Conservation (phyloP, 1,284 basidiomycete genomes). For the Ceratobasidium sp. region DNA sequence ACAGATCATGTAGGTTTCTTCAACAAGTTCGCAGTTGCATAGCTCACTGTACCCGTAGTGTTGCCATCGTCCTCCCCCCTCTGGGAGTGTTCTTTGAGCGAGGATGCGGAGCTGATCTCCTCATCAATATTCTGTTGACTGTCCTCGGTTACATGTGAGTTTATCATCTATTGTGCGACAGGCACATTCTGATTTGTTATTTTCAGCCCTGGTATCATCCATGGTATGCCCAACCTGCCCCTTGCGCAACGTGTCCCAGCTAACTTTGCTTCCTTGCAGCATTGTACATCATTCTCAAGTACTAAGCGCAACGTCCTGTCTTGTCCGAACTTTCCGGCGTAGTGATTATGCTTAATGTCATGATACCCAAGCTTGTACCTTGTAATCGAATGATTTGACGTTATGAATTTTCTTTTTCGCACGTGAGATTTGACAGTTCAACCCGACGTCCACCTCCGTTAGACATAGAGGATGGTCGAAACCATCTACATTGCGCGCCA, state of each 20-base stretch:
- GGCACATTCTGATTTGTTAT: neutral
- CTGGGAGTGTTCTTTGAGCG: constrained; percentile 80
- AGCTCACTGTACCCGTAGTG: constrained; percentile 34
- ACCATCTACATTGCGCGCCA: constrained; percentile 83
- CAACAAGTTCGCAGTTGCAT: neutral
- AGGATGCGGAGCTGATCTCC: constrained; percentile 71
- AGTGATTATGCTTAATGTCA: constrained; percentile 25
- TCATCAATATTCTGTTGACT: constrained; percentile 80
- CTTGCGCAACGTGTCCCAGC: neutral
- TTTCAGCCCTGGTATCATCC: constrained; percentile 37
- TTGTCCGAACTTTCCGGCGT: neutral
- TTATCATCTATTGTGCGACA: neutral
- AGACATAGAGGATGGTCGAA: constrained; percentile 57
- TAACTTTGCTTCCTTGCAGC: constrained; percentile 14
- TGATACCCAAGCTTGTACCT: constrained; percentile 33
- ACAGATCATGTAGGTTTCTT: constrained; percentile 53
- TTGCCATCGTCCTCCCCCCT: constrained; percentile 77
- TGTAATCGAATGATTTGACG: constrained; percentile 26
- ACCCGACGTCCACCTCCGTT: constrained; percentile 18
- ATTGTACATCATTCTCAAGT: constrained; percentile 41
- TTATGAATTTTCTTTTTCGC: constrained; percentile 19
- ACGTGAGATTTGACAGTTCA: constrained; percentile 51
- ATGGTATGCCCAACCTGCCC: constrained; percentile 15
- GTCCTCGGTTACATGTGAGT: constrained; percentile 49
- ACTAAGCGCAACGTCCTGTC: neutral